Base-by-base conservation (phyloP, 2,329 filamentous ascomycete genomes). In the Alternaria ethzedia region DNA sequence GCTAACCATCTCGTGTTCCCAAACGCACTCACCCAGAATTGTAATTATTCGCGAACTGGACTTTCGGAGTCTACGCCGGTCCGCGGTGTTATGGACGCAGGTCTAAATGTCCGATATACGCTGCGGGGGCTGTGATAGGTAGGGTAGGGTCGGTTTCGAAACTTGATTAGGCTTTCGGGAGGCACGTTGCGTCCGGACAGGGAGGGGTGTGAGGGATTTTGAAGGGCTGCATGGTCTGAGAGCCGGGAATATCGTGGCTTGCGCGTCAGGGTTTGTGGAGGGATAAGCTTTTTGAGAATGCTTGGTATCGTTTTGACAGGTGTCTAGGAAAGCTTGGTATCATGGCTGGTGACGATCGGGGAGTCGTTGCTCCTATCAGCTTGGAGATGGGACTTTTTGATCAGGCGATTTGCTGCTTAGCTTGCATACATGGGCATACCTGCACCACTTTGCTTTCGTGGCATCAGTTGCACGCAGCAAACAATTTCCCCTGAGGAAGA, bases 321-420 rank as follows among this genome's bases (percentile, higher is more conserved):
- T 41, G 36, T 41, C 36, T 17, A 17, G 36, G 36, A 45, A 61
- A 58, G 59, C 59, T 61, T 58, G 54, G 30, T 58, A 36, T 21
- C 20, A 52, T 28, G 32, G 59, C 30, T 46, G 36, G 17, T 30
- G 25, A 7, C 20, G 25, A 15, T 21, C 25, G 8, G 44, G 20
- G 17, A 17, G 36, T 10, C 36, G 15, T 41, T 17, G 28, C 43
- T 36, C 28, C 26, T 30, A 17, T 54, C 45, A 25, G 32, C 17
- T 32, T 17, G 45, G n/a, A 30, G n/a, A 21, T n/a, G 11, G 21
- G 8, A 17, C n/a, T 32, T 55, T n/a, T 15, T 15, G 17, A 7
- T 9, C 12, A 30, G n/a, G 23, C 13, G 9, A 7, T 30, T 50
- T 47, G 26, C 32, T 28, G 32, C 26, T 17, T 45, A 23, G 41